Base-by-base conservation (phyloP, 1,284 basidiomycete species). In the Ceratobasidium sp. region DNA sequence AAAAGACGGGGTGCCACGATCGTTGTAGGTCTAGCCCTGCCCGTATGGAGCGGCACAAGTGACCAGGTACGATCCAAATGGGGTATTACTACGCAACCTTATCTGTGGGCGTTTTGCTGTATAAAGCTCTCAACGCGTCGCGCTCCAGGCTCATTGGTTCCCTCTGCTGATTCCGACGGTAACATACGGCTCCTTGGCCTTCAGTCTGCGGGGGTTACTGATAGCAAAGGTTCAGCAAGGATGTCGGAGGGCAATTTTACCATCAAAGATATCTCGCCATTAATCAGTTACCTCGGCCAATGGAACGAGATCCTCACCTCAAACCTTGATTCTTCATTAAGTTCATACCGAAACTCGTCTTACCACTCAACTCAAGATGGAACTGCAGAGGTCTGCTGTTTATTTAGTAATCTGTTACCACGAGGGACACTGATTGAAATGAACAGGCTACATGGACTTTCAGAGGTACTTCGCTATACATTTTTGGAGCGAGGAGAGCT, bases 401-500 rank as follows among this genome's bases (percentile, higher is more conserved):
- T 19, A 69, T 27, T 4, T 46, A 13, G 34, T 34, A 16, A 34
- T 43, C 2, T 37, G 9, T 37, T 9, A 37, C 34, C 34, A 37
- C 34, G 9, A 14, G 27, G 5, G 48, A 2, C 7, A 8, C 16
- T 51, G 64, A 22, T n/a, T 51, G 34, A 13, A 37, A 24, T 5
- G 31, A 3, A 39, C 46, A 69, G 66, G 66, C 66, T 8, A 29
- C 37, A 14, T 43, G 53, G 34, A 46, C 51, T 2, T 69, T 69
- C 29, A 43, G 41, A 39, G 66, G 66, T 3, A 69, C 54, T 14
- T 34, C 66, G 22, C 16, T 69, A 3, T 69, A 69, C 29, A 41
- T 69, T 34, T 69, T n/a, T 31, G 66, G 66, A 27, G 66, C 66
- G 6, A 69, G 53, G 29, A 31, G 66, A 29, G 14, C 31, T 24